Conservation (phyloP, 2,329 filamentous ascomycete species). For the Penicillium hordei region DNA sequence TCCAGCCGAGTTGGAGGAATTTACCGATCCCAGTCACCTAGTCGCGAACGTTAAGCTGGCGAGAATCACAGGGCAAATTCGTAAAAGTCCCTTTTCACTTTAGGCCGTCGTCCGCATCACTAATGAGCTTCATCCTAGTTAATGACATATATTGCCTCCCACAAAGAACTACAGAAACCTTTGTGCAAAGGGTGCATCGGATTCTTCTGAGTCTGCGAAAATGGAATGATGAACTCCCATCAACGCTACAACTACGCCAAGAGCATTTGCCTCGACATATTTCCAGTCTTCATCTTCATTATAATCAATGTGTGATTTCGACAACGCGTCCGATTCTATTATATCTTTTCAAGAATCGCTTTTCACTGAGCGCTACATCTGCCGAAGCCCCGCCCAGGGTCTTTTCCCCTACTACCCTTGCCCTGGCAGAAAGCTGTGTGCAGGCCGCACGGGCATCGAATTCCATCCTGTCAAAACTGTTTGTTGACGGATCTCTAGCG, state of each 20-base stretch:
- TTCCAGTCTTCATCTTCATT: constrained; percentile 27
- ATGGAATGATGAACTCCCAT: constrained; percentile 24
- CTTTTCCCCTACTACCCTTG: constrained; percentile 19
- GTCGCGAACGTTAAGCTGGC: background rate
- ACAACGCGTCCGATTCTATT: constrained; percentile 31
- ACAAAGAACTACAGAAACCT: background rate
- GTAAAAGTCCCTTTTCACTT: background rate
- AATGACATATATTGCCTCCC: background rate
- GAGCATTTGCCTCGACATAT: constrained; percentile 20
- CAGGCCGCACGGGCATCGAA: constrained; percentile 23
- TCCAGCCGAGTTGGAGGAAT: background rate
- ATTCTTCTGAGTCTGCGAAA: constrained; percentile 18
- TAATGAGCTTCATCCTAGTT: background rate
- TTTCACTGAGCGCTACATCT: background rate
- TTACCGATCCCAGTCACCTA: background rate
- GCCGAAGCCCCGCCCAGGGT: background rate
- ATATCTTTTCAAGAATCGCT: constrained; percentile 28
- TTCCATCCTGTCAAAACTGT: constrained; percentile 20
- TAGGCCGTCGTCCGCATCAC: background rate
- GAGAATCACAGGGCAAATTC: background rate
- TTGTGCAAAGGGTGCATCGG: constrained; percentile 19
- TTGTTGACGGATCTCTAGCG: constrained; percentile 25
- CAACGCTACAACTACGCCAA: constrained; percentile 19
- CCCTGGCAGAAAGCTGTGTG: constrained; percentile 25
- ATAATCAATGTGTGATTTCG: constrained; percentile 31